Evolutionary conservation across 768 basidiomycete genomes (phyloP).

Genomic region (Mycena chlorophos): DNA sequence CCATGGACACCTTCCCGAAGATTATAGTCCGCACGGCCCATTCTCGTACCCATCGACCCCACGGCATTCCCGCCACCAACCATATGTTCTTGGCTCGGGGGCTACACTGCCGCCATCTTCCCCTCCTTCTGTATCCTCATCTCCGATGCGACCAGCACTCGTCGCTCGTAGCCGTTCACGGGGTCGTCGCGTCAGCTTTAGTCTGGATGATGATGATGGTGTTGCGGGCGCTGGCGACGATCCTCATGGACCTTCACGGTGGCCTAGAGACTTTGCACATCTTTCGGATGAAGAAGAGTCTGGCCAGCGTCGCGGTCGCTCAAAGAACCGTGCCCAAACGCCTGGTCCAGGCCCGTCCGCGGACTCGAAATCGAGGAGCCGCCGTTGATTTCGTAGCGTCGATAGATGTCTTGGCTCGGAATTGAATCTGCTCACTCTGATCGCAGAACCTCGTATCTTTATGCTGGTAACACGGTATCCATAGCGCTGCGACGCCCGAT

Average conservation of each 20-base stretch:
- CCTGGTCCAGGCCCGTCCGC: too few species aligned
- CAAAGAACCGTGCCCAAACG: too few species aligned
- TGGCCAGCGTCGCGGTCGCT: too few species aligned
- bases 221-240: slow-evolving; percentile 6
- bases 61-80: slow-evolving; percentile 38
- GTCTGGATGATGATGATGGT: slow-evolving; percentile 38
- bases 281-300: too few species aligned
- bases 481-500: too few species aligned
- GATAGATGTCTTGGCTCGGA: too few species aligned
- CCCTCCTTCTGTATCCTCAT: slow-evolving; percentile 50
- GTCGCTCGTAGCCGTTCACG: slow-evolving; percentile 53
- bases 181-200: slow-evolving; percentile 60
- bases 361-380: too few species aligned
- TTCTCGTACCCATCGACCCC: slow-evolving; percentile 38
- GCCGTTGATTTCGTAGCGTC: too few species aligned
- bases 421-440: too few species aligned
- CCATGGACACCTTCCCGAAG: slow-evolving; percentile 27
- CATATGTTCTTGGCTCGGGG: slow-evolving; percentile 44
- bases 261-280: background rate
- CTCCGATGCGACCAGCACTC: slow-evolving; percentile 36
- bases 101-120: slow-evolving; percentile 56
- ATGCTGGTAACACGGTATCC: too few species aligned
- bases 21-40: slow-evolving; percentile 11
- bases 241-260: background rate
- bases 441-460: too few species aligned